Conservation (phyloP, 1,284 basidiomycete species). For the Neotropicomus parvogracilis region DNA sequence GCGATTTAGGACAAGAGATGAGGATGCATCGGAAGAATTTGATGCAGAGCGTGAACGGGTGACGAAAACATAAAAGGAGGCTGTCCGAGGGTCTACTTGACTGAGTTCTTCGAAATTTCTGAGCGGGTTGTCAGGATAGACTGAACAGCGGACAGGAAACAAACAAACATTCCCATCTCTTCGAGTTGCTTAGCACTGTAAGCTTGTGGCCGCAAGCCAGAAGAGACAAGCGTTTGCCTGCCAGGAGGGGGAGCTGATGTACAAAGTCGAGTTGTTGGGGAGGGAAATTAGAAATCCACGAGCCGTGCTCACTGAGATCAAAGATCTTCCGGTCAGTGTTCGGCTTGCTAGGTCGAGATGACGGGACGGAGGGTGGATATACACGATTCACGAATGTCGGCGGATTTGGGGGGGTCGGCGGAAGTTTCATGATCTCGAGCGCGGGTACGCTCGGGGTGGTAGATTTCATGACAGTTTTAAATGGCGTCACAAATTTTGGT, state of each 20-base stretch:
- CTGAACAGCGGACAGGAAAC: background rate
- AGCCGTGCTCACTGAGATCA: constrained; percentile 43
- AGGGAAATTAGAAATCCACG: background rate
- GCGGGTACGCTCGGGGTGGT: constrained; percentile 9
- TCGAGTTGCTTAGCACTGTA: constrained; percentile 50
- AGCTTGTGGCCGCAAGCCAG: constrained; percentile 56
- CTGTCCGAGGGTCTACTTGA: constrained; percentile 56
- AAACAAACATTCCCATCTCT: constrained; percentile 57
- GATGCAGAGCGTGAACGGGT: constrained; percentile 28
- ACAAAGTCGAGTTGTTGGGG: constrained; percentile 3
- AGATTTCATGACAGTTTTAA: constrained; percentile 53
- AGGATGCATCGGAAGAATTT: constrained; percentile 17
- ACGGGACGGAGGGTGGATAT: constrained; percentile 23
- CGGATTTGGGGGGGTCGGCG: background rate
- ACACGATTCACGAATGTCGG: constrained; percentile 12
- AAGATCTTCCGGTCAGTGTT: constrained; percentile 33
- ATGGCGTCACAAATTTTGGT: constrained; percentile 63
- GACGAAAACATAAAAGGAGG: constrained; percentile 65
- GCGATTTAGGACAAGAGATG: constrained; percentile 43
- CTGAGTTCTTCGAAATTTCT: constrained; percentile 56
- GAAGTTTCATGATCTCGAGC: background rate
- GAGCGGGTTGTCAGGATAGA: constrained; percentile 14
- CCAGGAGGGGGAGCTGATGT: constrained; percentile 38
- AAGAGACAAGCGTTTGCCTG: constrained; percentile 47
- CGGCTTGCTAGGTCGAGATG: constrained; percentile 12